A percentile compares a stretch with the other conserved stretches of the same genome.
Evolutionary conservation across 148 eudicot species (phyloP).

Genomic region (Selenicereus undatus): DNA sequence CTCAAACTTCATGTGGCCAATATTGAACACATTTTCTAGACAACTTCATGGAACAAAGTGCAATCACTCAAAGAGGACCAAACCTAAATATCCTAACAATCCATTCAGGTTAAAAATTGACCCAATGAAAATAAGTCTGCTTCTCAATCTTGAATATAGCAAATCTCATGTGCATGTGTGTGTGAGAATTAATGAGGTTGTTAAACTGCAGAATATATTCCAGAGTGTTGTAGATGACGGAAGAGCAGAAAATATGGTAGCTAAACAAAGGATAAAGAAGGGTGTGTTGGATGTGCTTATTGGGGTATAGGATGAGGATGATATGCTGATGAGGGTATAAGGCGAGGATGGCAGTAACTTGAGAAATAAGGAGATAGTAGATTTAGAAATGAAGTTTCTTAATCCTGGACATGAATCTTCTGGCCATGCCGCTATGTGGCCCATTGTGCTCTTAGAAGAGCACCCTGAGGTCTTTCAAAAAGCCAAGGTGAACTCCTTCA

Average conservation of each 20-base stretch:
- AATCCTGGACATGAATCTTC: conserved; percentile 34
- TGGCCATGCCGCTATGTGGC: conserved; percentile 53
- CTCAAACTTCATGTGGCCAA: too few species aligned
- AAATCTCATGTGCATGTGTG: too few species aligned
- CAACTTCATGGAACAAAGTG: too few species aligned
- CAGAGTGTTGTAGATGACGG: too few species aligned
- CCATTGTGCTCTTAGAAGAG: conserved; percentile 35
- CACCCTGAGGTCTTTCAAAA: conserved; percentile 40
- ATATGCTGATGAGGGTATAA: conserved; percentile 31
- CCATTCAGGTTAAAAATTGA: too few species aligned
- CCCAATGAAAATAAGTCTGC: too few species aligned
- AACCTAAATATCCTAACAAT: too few species aligned
- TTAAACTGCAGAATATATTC: conserved; percentile 26
- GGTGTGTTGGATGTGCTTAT: conserved; percentile 45
- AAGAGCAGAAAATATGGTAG: too few species aligned
- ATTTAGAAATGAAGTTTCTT: conserved; percentile 32
- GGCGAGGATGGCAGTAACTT: conserved; percentile 37
- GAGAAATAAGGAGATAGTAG: conserved; percentile 46
- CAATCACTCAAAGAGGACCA: too few species aligned
- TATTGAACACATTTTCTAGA: too few species aligned
- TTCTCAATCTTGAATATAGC: too few species aligned
- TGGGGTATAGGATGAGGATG: conserved; percentile 38
- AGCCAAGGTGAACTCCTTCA: conserved; percentile 37
- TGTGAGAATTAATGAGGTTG: neutral
- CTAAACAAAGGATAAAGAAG: conserved; percentile 17